Evolutionary conservation across 768 basidiomycete genomes (phyloP), one percentile per base, ranked within the genome.

Genomic region (Rhodocollybia butyracea): DNA sequence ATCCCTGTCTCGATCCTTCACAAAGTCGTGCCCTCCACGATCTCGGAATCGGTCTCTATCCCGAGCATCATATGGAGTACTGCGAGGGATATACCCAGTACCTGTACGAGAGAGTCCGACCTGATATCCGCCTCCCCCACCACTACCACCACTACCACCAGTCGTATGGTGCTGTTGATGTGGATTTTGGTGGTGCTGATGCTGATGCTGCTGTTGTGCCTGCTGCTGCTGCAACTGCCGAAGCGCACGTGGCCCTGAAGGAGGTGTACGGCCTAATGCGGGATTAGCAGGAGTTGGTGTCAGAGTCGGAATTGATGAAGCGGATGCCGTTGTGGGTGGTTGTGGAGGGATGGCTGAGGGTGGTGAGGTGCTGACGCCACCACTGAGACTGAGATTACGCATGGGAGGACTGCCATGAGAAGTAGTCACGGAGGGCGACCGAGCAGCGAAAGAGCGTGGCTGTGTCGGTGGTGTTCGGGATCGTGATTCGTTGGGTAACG

Each of bases 391-490:
- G 13, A 41, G 11, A 3, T 19, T 46, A 21, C 39, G 29, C 2
- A 26, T 45, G 2, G 53, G 53, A 13, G 53, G 43, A 36, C 39
- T 45, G 5, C 32, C 42, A 38, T 43, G 17, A 5, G 27, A 26
- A 29, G 32, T 19, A 38, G 41, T 24, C 5, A 43, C 31, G 2
- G 53, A 54, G 1, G 53, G 43, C n/a, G 41, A 46, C 19, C 43
- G 53, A 7, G 11, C 29, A 34, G 27, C 7, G 21, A 54, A 54
- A 19, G 53, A 54, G 22, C 53, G 53, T 26, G 53, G 53, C 36
- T 54, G 53, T 26, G 53, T 54, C 1, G 53, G 53, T 10, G 53
- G 53, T 43, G 53, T 54, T 31, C 53, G 21, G 11, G 53, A 54
- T 27, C 53, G 26, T 24, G n/a, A 31, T 12, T 34, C 42, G 34